Percentiles rank a stretch among this genome's conserved stretches.
These are phyloP conservation scores for Calonectria fujianensis DNA, from an alignment of 2,329 filamentous ascomycete genomes.

Conservation along the genomic window DNA sequence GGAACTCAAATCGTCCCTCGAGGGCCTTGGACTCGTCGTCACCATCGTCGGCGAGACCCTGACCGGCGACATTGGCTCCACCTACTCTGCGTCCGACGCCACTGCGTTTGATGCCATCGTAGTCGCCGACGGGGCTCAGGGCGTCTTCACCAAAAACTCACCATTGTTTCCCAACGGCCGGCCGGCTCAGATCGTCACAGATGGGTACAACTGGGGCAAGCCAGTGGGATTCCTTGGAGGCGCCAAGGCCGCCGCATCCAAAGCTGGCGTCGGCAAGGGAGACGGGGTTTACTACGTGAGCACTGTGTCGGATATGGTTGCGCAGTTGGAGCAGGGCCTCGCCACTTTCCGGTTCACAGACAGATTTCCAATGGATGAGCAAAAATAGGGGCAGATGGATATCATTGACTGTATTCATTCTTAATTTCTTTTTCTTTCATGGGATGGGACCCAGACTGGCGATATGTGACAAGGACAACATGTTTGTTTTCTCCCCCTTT, in stretches of 20 bases:
- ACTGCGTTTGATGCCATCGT: constrained; percentile 78
- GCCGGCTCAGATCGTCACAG: constrained; percentile 77
- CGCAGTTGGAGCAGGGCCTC: constrained; percentile 74
- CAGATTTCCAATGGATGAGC: constrained; percentile 75
- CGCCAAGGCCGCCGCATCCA: constrained; percentile 60
- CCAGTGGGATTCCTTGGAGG: constrained; percentile 77
- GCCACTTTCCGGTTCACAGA: constrained; percentile 79
- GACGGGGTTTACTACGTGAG: constrained; percentile 64
- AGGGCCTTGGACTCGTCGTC: constrained; percentile 71
- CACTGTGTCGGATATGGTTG: constrained; percentile 63
- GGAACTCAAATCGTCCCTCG: constrained; percentile 69
- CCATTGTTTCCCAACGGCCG: constrained; percentile 78
- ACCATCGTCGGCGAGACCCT: constrained; percentile 78
- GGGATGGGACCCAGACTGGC: neutral
- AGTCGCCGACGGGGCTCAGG: constrained; percentile 71
- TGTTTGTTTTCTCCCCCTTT: neutral
- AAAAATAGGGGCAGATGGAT: neutral
- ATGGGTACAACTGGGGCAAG: constrained; percentile 82
- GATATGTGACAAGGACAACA: too few relatives aligned
- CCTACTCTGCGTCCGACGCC: constrained; percentile 80
- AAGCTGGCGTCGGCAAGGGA: constrained; percentile 65
- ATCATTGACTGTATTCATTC: neutral
- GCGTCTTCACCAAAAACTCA: constrained; percentile 70
- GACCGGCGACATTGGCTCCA: constrained; percentile 72
- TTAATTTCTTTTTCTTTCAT: neutral